phyloP scores from a whole-genome alignment of 164 flowering plant genomes.

The Umbellularia californica region DNA sequence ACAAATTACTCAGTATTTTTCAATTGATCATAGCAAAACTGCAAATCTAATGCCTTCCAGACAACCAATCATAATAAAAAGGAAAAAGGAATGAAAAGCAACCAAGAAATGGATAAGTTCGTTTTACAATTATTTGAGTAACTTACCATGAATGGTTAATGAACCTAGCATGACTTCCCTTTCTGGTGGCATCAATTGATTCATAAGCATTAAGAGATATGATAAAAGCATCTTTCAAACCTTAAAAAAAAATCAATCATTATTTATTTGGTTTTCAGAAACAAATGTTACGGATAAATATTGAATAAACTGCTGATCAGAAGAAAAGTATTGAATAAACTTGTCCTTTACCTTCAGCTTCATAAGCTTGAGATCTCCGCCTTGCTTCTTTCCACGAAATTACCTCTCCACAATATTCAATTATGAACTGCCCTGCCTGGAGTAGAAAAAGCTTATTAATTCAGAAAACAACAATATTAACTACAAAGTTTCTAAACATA shows the following conservation, averaged over 20 bases:
- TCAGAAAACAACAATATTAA: background rate
- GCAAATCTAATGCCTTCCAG: background rate
- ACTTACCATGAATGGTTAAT: constrained; percentile 97
- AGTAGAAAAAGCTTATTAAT: background rate
- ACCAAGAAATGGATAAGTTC: background rate
- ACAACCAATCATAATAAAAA: background rate
- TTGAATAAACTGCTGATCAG: background rate
- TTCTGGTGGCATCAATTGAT: constrained; percentile 87
- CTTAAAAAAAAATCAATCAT: constrained; percentile 36
- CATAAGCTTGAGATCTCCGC: constrained; percentile 74
- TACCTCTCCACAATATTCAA: constrained; percentile 97
- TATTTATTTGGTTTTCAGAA: constrained; percentile 1
- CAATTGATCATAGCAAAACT: constrained; percentile 3
- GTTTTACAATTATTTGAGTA: constrained; percentile 1
- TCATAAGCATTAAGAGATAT: constrained; percentile 71
- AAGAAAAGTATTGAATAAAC: background rate
- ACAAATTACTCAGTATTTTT: constrained; percentile 4
- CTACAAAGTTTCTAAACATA: background rate
- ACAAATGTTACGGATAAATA: background rate
- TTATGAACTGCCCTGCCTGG: constrained; percentile 79
- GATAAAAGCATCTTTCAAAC: constrained; percentile 83
- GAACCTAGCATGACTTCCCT: constrained; percentile 94
- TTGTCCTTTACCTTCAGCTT: constrained; percentile 50
- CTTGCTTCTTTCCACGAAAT: constrained; percentile 85
- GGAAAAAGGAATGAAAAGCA: constrained; percentile 1